Evolutionary conservation across 2,329 filamentous ascomycete genomes (phyloP).

Genomic region (Pseudogymnoascus sp.): DNA sequence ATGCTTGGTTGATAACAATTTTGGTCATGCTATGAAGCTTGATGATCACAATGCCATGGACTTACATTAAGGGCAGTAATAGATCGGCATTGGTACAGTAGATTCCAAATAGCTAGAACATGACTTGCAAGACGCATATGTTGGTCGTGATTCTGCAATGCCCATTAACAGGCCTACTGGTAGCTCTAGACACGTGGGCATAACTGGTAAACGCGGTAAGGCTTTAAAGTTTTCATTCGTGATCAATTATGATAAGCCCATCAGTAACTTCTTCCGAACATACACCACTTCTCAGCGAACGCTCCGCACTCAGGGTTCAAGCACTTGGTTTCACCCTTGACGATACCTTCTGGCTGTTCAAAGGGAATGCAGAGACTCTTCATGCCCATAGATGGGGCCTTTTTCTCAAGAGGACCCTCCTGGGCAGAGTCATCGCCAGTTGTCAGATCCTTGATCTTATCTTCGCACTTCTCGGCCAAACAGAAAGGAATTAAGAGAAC

Average conservation of each 20-base stretch:
- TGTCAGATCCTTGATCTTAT: slow-evolving; percentile 88
- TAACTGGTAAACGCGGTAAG: neutral
- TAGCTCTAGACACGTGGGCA: neutral
- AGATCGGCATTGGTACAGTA: neutral
- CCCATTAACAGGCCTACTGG: neutral
- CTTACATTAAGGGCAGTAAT: neutral
- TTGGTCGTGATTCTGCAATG: neutral
- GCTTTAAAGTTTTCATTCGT: neutral
- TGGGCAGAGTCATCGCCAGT: slow-evolving; percentile 55
- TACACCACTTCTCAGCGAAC: slow-evolving; percentile 76
- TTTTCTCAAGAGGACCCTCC: slow-evolving; percentile 30
- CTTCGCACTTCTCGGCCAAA: slow-evolving; percentile 72
- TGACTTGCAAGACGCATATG: neutral
- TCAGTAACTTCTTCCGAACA: slow-evolving; percentile 67
- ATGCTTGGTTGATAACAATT: neutral
- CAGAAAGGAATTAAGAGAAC: slow-evolving; percentile 90
- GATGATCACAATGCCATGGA: neutral
- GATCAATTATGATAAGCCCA: neutral
- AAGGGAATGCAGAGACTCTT: slow-evolving; percentile 74
- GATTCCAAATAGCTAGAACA: neutral
- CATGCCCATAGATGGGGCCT: slow-evolving; percentile 66
- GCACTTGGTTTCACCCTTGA: slow-evolving; percentile 79
- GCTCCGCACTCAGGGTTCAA: slow-evolving; percentile 77
- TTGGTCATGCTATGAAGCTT: neutral
- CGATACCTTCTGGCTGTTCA: slow-evolving; percentile 74